These are phyloP conservation scores for Lobosporangium transversale DNA, from an alignment of 192 early-diverging fungal species.

Conservation along the genomic window DNA sequence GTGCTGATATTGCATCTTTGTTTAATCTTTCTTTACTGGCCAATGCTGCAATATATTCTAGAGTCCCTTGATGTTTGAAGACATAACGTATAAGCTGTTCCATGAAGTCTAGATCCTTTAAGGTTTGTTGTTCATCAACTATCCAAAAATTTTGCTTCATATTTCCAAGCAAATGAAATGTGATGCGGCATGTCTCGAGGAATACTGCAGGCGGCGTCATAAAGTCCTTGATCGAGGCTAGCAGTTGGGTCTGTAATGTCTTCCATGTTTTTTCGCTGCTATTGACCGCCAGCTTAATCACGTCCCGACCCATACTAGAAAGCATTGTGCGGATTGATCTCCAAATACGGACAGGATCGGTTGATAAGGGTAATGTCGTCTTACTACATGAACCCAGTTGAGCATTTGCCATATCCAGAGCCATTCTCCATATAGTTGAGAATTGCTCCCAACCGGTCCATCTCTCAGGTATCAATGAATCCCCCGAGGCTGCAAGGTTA, in stretches of 20 bases:
- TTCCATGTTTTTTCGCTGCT: conserved; percentile 7
- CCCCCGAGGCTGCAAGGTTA: conserved; percentile 7
- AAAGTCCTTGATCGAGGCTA: conserved; percentile 9
- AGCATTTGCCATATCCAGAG: conserved; percentile 4
- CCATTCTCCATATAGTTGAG: conserved; percentile 3
- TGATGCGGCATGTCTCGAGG: conserved; percentile 17
- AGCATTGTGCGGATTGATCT: conserved; percentile 21
- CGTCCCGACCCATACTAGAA: conserved; percentile 11
- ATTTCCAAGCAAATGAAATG: conserved; percentile 17
- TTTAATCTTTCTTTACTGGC: conserved; percentile 4
- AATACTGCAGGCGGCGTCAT: conserved; percentile 1
- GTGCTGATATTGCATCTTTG: not conserved
- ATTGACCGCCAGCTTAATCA: conserved; percentile 6
- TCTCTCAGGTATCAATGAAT: conserved; percentile 10
- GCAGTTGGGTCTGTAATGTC: conserved; percentile 4
- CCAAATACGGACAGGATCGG: conserved; percentile 18
- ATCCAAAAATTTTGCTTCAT: conserved; percentile 32
- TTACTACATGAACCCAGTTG: not conserved
- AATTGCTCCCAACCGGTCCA: conserved; percentile 45
- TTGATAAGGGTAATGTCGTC: conserved; percentile 9
- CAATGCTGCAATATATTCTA: conserved; percentile 12
- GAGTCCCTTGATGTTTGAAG: conserved; percentile 16
- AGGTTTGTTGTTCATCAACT: not conserved
- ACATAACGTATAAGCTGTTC: conserved; percentile 9
- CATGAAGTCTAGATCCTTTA: not conserved